Base-by-base conservation (phyloP, 2,329 filamentous ascomycete species). In the Botrytis elliptica region DNA sequence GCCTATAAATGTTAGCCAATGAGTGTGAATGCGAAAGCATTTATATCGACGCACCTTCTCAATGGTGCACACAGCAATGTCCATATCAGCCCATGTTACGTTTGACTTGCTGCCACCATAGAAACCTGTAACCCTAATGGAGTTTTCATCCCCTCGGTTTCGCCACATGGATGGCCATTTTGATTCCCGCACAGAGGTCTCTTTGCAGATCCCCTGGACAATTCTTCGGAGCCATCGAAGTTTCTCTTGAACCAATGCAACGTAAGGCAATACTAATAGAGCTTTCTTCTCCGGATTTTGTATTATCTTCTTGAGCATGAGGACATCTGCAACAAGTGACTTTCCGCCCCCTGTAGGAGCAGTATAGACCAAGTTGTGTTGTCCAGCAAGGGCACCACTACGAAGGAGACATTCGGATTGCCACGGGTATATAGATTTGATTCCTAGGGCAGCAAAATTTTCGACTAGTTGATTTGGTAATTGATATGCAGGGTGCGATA, bases 171-270 rank as follows among this genome's bases (percentile, higher is more conserved):
- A 83, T 60, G 81, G 79, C 16, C 80, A 78, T 36, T 76, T 67
- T 22, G 76, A 57, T 7, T 52, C 25, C 6, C 49, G 62, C 29
- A 69, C 49, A 52, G 72, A 18, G 14, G 57, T 79, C 44, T 76
- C 82, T 74, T 80, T 82, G 64, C 78, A 76, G 36, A 93, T 85
- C 40, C 87, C 88, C 75, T 90, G 85, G 5, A 93, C 90, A 29
- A 93, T 84, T 67, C 86, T 88, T 44, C 91, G 88, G 60, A 95
- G 83, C 91, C 92, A 94, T 72, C 89, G 88, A 46, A 93, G 86
- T 80, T 94, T 94, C 81, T 95, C 92, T 79, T 94, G 92, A 0
- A 95, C 92, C 4, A 95, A 86, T 29, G 92, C 92, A 76, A 94
- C 91, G 81, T 93, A 95, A 0, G 92, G 92, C 29, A 94, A 85